A percentile compares a stretch with the other conserved stretches of the same genome.
These are phyloP conservation scores for Solanum okadae DNA, from an alignment of 257 asterid genomes.

Conservation along the genomic window DNA sequence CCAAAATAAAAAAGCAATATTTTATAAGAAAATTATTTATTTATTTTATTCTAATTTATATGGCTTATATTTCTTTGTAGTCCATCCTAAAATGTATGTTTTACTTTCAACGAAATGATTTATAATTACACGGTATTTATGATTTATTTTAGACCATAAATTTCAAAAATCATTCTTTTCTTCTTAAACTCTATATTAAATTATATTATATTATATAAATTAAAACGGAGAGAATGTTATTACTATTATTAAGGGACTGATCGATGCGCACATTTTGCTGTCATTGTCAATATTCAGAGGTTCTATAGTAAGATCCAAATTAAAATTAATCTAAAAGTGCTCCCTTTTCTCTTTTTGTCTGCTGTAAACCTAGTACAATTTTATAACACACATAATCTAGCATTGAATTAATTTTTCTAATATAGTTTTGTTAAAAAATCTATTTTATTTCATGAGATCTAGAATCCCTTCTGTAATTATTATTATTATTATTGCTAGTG, in stretches of 20 bases:
- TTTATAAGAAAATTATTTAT: no score
- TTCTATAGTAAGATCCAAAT: not conserved
- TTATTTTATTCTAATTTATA: not conserved
- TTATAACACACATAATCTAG: not conserved
- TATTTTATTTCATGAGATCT: not conserved
- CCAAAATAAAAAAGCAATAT: not conserved
- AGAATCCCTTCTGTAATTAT: not conserved
- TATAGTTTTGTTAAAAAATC: not conserved
- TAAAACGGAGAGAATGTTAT: not conserved
- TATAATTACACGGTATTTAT: not conserved
- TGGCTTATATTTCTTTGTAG: not conserved
- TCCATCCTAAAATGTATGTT: not conserved
- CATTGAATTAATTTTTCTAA: not conserved
- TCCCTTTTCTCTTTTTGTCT: not conserved
- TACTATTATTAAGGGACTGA: not conserved
- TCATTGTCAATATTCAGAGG: not conserved
- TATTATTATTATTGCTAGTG: not conserved
- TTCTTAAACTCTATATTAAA: not conserved
- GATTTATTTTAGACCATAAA: not conserved
- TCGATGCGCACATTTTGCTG: not conserved
- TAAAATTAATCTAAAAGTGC: not conserved
- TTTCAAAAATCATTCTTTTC: not conserved
- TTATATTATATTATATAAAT: accelerated
- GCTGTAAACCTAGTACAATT: not conserved
- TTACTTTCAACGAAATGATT: not conserved